phyloP scores from a whole-genome alignment of 2,329 filamentous ascomycete species.

The Pseudopyrenochaeta lycopersici region DNA sequence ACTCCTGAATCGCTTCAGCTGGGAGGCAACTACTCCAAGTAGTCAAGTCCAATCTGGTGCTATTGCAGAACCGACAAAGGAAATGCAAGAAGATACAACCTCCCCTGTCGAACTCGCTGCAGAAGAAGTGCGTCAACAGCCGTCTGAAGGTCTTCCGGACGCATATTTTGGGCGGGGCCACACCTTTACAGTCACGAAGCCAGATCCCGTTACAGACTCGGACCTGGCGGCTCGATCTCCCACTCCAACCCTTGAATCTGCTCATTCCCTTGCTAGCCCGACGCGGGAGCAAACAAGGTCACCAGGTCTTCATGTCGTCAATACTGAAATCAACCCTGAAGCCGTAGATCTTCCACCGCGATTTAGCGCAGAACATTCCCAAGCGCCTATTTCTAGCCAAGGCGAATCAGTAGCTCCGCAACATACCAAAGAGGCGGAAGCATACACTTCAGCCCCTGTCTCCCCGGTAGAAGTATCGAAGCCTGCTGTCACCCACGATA shows the following conservation, averaged over 20 bases:
- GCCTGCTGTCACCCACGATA: constrained; percentile 24
- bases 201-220: constrained; percentile 28
- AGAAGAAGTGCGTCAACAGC: constrained; percentile 26
- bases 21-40: constrained; percentile 35
- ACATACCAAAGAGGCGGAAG: constrained; percentile 9
- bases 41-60: constrained; percentile 13
- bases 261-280: constrained; percentile 24
- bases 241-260: constrained; percentile 24
- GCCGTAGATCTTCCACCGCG: constrained; percentile 50
- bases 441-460: constrained; percentile 2
- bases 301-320: constrained; percentile 55
- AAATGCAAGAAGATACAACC: constrained; percentile 12
- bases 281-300: constrained; percentile 32
- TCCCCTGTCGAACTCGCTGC: constrained; percentile 22
- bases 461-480: constrained; percentile 16
- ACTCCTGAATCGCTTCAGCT: constrained; percentile 42
- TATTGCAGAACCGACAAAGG: constrained; percentile 18
- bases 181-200: constrained; percentile 29
- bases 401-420: constrained; percentile 13
- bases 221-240: constrained; percentile 21
- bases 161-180: constrained; percentile 42
- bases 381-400: constrained; percentile 18
- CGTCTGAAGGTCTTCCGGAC: constrained; percentile 27
- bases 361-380: constrained; percentile 32
- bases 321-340: constrained; percentile 48